Evolutionary conservation across 768 basidiomycete genomes (phyloP).

Genomic region (Termitomyces sp.): DNA sequence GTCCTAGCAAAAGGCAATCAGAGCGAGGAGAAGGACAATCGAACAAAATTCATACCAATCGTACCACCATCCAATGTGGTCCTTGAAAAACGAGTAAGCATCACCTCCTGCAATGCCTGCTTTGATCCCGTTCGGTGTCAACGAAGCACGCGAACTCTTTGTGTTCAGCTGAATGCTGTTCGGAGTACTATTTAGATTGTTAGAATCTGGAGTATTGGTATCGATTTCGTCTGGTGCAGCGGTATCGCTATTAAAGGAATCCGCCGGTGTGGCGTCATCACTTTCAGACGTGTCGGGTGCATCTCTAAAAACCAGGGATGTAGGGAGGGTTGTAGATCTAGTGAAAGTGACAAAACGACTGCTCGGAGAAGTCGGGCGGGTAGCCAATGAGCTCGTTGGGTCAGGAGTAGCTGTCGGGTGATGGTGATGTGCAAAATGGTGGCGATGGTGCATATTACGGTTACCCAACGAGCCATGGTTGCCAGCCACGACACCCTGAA

Average conservation of each 20-base stretch:
- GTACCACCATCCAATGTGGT: conserved; percentile 45
- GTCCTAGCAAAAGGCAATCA: conserved; percentile 21
- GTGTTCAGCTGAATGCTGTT: conserved; percentile 5
- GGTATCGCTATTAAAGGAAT: not conserved
- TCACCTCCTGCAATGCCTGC: conserved; percentile 43
- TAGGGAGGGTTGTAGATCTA: not conserved
- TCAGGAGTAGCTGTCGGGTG: not conserved
- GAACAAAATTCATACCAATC: conserved; percentile 30
- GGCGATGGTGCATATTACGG: conserved; percentile 9
- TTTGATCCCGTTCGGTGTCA: conserved; percentile 38
- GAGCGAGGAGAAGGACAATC: not conserved
- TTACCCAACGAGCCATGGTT: conserved; percentile 5
- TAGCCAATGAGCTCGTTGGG: not conserved
- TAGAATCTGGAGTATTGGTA: not conserved
- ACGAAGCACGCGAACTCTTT: conserved; percentile 9
- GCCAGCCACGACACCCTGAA: conserved; percentile 13
- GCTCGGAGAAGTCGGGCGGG: not conserved
- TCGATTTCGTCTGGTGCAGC: not conserved
- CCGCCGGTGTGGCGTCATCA: not conserved
- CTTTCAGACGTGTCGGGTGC: not conserved
- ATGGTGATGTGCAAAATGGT: conserved; percentile 4
- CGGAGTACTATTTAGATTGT: not conserved
- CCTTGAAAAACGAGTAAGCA: conserved; percentile 29
- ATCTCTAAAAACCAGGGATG: not conserved
- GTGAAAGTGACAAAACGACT: conserved; percentile 6